Evolutionary conservation across 202 grass and related monocot genomes (phyloP), one percentile per base, ranked within the genome.

Genomic region (Schoenoplectus tabernaemontani): DNA sequence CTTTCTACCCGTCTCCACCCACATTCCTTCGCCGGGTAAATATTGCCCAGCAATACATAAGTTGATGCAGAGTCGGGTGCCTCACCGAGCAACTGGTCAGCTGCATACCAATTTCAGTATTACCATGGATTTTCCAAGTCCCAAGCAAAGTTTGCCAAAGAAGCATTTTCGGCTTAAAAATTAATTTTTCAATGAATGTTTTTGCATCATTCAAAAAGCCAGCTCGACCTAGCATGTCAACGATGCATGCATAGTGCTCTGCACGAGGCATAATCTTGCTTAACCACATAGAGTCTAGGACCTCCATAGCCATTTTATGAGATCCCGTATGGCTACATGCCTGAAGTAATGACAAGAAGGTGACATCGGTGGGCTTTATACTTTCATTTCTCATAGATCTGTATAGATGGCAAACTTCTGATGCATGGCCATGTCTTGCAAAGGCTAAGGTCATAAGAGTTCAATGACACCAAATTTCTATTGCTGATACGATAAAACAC

Each of bases 131-230:
- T 76, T 88, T 97, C 39, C 89, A 94, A 60, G 91, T 84, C 66
- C 91, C 94, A 83, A 97, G 87, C 33, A 97, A 81, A 50, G 94
- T 71, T 37, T 93, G 89, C 94, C 89, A 97, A 81, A 93, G 84
- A 48, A 86, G 74, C 82, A 63, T 33, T 43, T 57, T 87, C 37
- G 83, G 34, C 73, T 81, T 68, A 41, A 84, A 81, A 46, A 76
- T 78, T 53, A 90, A 90, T 17, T 87, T 83, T 66, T 93, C 78
- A 59, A 97, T 90, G 76, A 90, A 94, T 50, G 63, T 83, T 66
- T 83, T 94, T 0, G 89, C 87, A 0, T 94, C 87, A 2, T 84
- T 82, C 64, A 97, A 66, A 71, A 83, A 81, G 8, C 84, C 81
- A 0, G 84, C 84, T 82, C 86, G 87, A 33, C 95, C 91, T 43